Base-by-base conservation (phyloP, 2,329 filamentous ascomycete species). In the Hypoxylon sp. region DNA sequence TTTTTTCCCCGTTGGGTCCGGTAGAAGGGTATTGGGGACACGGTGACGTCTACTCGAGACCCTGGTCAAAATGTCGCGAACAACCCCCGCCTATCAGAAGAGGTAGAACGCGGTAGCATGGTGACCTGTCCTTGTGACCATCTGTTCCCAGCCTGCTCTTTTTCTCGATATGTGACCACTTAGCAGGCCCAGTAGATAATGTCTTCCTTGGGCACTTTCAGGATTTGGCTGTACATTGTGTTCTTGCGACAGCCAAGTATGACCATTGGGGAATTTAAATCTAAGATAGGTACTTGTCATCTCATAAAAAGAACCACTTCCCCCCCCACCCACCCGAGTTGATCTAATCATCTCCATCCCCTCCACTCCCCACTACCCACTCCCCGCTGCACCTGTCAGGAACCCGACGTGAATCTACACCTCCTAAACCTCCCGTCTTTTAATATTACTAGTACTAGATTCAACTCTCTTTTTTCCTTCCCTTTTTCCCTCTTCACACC, bases 61-160 rank as follows among this genome's bases (percentile, higher is more conserved):
- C 53, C 59, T 53, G 50, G 24, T 54, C 50, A 43, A n/a, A 49
- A 26, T 53, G 28, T 54, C 43, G 53, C 54, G 54, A 57, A 57
- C 44, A 48, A 46, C 34, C 44, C 54, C 59, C 54, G 22, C 59
- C 59, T 58, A 62, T 62, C 39, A 61, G 28, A 47, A 30, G 43
- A 39, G 56, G 47, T 49, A 24, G 59, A 62, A 59, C 22, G 59
- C 37, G 58, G 58, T 65, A 62, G 58, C 34, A 51, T 56, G 53
- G 43, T 52, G 54, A 62, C 39, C 56, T 49, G 50, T 49, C 34
- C 62, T 56, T 58, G 54, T 65, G 58, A 65, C 30, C 44, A 26
- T 6, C 17, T 47, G 11, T 48, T 11, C 28, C 47, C 47, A 37
- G 22, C 24, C 44, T 26, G 3, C 15, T 15, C 28, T 3, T 48